Percentiles rank a stretch among this genome's conserved stretches.
Evolutionary conservation across 164 flowering plant genomes (phyloP).

Genomic region (Dillenia turbinata): DNA sequence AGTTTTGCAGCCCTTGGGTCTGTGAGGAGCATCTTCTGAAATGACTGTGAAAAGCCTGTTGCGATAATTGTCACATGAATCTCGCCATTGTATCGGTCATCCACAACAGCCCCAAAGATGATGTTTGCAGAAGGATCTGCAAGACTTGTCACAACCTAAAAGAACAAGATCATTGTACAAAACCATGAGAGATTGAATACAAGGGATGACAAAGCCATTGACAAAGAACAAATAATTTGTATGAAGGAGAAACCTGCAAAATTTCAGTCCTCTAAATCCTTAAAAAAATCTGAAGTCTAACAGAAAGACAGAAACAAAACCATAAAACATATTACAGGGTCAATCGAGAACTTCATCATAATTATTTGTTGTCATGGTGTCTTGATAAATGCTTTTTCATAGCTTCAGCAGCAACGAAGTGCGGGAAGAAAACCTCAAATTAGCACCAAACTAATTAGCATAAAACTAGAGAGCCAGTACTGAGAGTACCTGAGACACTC

Average conservation of each 20-base stretch:
- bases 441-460: neutral
- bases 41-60: slow-evolving; percentile 93
- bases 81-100: slow-evolving; percentile 92
- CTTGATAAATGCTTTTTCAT: too few species aligned
- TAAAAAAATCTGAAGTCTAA: too few species aligned
- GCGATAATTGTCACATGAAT: slow-evolving; percentile 94
- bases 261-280: too few species aligned
- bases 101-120: slow-evolving; percentile 96
- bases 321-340: too few species aligned
- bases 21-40: slow-evolving; percentile 72
- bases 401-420: too few species aligned
- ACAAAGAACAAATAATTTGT: too few species aligned
- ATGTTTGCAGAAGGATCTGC: slow-evolving; percentile 99
- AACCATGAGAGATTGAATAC: too few species aligned
- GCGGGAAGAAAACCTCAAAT: neutral
- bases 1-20: slow-evolving; percentile 74
- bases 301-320: too few species aligned
- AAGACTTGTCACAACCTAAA: slow-evolving; percentile 94
- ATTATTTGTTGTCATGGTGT: too few species aligned
- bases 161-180: neutral
- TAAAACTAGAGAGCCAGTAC: neutral
- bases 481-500: slow-evolving; percentile 82
- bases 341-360: too few species aligned
- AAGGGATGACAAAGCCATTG: too few species aligned
- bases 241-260: too few species aligned